Base-by-base conservation (phyloP, 23 red algal genomes). In the Agarophyton chilense region DNA sequence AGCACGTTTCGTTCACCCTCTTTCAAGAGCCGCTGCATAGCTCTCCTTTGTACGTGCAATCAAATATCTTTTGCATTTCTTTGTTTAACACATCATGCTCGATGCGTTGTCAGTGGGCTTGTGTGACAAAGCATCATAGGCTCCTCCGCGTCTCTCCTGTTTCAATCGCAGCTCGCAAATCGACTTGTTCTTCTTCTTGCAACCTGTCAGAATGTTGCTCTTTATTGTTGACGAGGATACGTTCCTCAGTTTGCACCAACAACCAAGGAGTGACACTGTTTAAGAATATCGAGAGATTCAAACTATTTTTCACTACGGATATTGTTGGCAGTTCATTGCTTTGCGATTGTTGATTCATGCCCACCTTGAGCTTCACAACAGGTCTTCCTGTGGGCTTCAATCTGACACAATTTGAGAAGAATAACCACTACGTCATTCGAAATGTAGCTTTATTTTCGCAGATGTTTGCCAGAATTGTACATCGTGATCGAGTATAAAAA, bases 241-340 rank as follows among this genome's bases (percentile, higher is more conserved):
- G 29, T 22, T 70, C 38, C n/a, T 62, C 56, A 29, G 4, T 1
- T 14, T 14, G 12, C 43, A 47, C 7, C 1, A 17, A 46, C 18
- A 35, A 39, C 21, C 47, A 21, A 24, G n/a, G 29, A 46, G 12
- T 47, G 12, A 47, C 12, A 12, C 12, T 47, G 6, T 6, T 47
- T 47, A 12, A 47, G 12, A 9, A 47, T 12, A 47, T 47, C 12
- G 44, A 47, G 6, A 9, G 44, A 40, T 58, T n/a, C 10, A 77
- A 18, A 35, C n/a, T 38, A 5, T 29, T 77, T 35, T 26, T 58
- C 49, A 33, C 28, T 26, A 52, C 49, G 57, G 28, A 78, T 19
- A 91, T 19, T 21, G 56, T 50, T 17, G 19, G 19, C 38, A 16
- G 14, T 47, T 74, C 68, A 74, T 74, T 74, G 68, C 18, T 74